phyloP scores from a whole-genome alignment of 768 basidiomycete species.

The Auricularia cornea region DNA sequence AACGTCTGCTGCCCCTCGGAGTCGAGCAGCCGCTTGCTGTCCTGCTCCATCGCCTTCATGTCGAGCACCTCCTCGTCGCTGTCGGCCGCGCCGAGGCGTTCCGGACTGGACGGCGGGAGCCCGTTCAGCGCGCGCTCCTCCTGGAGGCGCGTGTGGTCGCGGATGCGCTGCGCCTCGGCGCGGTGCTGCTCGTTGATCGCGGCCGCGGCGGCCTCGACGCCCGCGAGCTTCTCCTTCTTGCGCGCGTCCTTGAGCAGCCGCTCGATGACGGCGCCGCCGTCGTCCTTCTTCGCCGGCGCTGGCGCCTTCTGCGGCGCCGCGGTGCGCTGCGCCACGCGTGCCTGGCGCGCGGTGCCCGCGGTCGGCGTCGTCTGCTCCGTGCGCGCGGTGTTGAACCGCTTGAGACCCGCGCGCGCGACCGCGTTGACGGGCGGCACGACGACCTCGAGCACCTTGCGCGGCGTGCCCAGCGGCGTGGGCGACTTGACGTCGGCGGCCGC shows the following conservation, averaged over 20 bases:
- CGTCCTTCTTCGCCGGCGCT: neutral
- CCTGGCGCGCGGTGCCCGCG: neutral
- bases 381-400: neutral
- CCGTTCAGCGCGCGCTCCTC: neutral
- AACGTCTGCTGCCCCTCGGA: constrained; percentile 11
- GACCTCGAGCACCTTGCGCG: neutral
- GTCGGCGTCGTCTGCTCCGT: neutral
- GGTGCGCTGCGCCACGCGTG: neutral
- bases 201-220: constrained; percentile 23
- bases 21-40: constrained; percentile 8
- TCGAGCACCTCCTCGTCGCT: neutral
- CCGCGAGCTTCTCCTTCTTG: constrained; percentile 20
- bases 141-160: neutral
- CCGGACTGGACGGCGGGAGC: neutral
- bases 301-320: neutral
- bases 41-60: constrained; percentile 1
- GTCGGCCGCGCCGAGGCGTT: neutral
- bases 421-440: neutral
- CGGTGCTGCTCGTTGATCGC: constrained; percentile 19
- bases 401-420: neutral
- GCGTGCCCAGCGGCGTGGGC: neutral
- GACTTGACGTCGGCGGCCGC: neutral
- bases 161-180: constrained; percentile 2
- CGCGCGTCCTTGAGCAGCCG: constrained; percentile 16
- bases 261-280: constrained; percentile 4